Base-by-base conservation (phyloP, 2,329 filamentous ascomycete genomes). In the Aspergillus nomiae region DNA sequence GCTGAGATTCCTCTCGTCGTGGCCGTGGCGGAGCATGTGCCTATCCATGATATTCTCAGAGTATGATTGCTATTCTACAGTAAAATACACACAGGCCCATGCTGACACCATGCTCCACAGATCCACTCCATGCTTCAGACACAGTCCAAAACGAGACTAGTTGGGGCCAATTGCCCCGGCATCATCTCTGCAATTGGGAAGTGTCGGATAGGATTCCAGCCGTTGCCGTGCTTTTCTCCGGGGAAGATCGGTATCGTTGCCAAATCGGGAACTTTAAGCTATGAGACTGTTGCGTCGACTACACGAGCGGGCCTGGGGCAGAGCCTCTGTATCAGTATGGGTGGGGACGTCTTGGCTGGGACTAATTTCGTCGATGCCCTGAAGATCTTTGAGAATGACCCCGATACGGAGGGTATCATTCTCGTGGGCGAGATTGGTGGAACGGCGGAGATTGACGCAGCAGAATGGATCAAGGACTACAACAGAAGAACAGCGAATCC, bases 191-290 rank as follows among this genome's bases (percentile, higher is more conserved):
- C 90, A 0, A 85, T 88, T 26, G 89, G 87, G 2, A 86, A 84
- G 69, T 94, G 91, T 69, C 83, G 88, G 51, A 88, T 90, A 72
- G 91, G 91, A 0, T 93, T 94, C 73, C 90, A 93, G 74, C 91
- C 91, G 6, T 80, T 94, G 14, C 86, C 89, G 0, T 92, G 88
- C 62, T 94, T 92, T 71, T 80, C 83, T 62, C 84, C 87, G 0
- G 91, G 90, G 0, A 85, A 86, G 61, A 82, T 94, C 26, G 91
- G 90, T 2, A 91, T 94, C 60, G 86, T 92, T 3, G 90, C 90
- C n/a, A 93, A 92, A 73, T 92, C 90, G 0, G 91, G 91, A 1
- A 94, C 91, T 0, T 78, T 94, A 46, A 92, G 90, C 65, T 94
- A 94, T 70, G 91, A 94, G 74, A 87, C 91, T 2, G 91, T 93